Conservation (phyloP, 2,329 filamentous ascomycete genomes). For the Knufia fluminis region DNA sequence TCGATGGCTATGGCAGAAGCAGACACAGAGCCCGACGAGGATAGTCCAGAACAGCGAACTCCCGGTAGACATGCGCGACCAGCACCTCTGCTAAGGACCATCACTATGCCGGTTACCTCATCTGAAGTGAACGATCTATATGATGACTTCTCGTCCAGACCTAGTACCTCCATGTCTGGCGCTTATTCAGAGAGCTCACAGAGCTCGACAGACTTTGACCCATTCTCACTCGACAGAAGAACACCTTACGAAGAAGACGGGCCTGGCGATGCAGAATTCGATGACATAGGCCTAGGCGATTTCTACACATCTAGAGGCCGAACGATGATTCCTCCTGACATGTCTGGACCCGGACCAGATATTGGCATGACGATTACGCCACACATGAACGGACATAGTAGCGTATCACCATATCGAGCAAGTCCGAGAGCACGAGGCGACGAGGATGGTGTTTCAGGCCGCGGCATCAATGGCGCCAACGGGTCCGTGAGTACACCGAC, state of each 20-base stretch:
- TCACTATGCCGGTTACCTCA: slow-evolving; percentile 22
- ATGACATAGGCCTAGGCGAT: slow-evolving; percentile 14
- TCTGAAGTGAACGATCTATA: slow-evolving; percentile 7
- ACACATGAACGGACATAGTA: slow-evolving; percentile 2
- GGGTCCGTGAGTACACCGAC: not conserved
- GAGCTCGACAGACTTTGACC: slow-evolving; percentile 21
- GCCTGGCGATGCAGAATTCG: slow-evolving; percentile 18
- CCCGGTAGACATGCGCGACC: slow-evolving; percentile 12
- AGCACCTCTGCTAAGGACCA: slow-evolving; percentile 17
- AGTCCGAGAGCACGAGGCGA: slow-evolving; percentile 13
- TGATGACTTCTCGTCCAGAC: slow-evolving; percentile 17
- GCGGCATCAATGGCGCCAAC: not conserved
- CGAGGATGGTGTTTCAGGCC: slow-evolving; percentile 15
- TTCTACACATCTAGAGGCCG: slow-evolving; percentile 19
- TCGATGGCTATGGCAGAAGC: slow-evolving; percentile 35
- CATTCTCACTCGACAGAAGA: slow-evolving; percentile 19
- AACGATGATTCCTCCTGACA: slow-evolving; percentile 14
- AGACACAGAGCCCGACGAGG: slow-evolving; percentile 10
- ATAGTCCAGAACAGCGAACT: slow-evolving; percentile 11
- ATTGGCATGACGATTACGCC: slow-evolving; percentile 7
- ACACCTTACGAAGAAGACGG: slow-evolving; percentile 13
- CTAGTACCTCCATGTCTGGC: slow-evolving; percentile 19
- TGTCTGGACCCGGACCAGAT: slow-evolving; percentile 4
- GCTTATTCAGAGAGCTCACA: slow-evolving; percentile 20
- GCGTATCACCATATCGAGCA: slow-evolving; percentile 11